These are phyloP conservation scores for Afroboletus lepidellus DNA, from an alignment of 1,284 basidiomycete species.

Conservation along the genomic window DNA sequence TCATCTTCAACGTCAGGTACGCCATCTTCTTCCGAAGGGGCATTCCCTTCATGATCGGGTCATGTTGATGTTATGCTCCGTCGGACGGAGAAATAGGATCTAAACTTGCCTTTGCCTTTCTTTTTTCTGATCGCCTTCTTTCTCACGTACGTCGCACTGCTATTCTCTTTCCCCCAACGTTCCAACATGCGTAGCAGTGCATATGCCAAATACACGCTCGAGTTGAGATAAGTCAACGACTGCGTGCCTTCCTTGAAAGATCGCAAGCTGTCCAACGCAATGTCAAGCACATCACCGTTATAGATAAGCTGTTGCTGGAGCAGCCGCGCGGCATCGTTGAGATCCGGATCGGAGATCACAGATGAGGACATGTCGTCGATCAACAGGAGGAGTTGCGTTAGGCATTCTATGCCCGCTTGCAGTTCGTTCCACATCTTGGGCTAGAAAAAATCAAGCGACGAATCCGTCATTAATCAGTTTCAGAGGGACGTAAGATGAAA, in stretches of 20 bases:
- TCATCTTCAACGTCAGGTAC: constrained; percentile 69
- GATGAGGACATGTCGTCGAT: constrained; percentile 66
- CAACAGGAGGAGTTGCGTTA: constrained; percentile 83
- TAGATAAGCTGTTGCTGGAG: constrained; percentile 90
- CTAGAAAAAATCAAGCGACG: constrained; percentile 38
- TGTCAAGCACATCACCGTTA: constrained; percentile 88
- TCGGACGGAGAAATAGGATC: constrained; percentile 15
- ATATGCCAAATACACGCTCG: constrained; percentile 80
- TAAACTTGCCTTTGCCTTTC: constrained; percentile 46
- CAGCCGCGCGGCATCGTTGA: constrained; percentile 73
- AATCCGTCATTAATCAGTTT: constrained; percentile 14
- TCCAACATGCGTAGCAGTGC: constrained; percentile 85
- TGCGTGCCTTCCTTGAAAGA: constrained; percentile 75
- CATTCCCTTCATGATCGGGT: constrained; percentile 31
- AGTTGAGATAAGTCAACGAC: constrained; percentile 76
- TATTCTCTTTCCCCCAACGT: constrained; percentile 73
- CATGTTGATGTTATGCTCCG: constrained; percentile 15
- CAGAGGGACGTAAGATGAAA: constrained; percentile 3
- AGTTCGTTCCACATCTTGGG: constrained; percentile 92
- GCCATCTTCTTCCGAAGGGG: constrained; percentile 52
- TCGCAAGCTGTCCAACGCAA: constrained; percentile 73
- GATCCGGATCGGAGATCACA: constrained; percentile 44
- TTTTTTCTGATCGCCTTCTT: constrained; percentile 57
- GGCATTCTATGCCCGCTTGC: constrained; percentile 90
- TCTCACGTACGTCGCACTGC: constrained; percentile 70